A percentile compares a stretch with the other conserved stretches of the same genome.
Evolutionary conservation across 179 eudicot genomes (phyloP).

Genomic region (Silene noctiflora): DNA sequence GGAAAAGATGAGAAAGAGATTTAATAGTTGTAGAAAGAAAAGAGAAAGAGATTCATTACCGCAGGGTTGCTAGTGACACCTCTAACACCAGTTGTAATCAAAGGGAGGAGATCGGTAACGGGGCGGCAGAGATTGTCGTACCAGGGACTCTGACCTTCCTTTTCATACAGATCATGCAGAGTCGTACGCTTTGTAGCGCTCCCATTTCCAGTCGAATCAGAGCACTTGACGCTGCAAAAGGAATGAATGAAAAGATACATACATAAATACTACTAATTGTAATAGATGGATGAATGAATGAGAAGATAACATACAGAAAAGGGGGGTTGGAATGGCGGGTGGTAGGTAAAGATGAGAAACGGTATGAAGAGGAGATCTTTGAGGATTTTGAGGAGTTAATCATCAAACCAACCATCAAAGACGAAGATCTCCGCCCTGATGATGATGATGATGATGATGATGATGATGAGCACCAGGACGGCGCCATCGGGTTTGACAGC

Average conservation of each 20-base stretch:
- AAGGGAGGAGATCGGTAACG: slow-evolving; percentile 85
- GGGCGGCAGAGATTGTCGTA: slow-evolving; percentile 95
- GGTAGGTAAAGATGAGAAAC: slow-evolving; percentile 19
- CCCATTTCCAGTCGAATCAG: slow-evolving; percentile 62
- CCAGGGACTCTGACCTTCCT: slow-evolving; percentile 96
- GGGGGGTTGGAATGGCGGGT: slow-evolving; percentile 19
- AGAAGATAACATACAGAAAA: slow-evolving; percentile 18
- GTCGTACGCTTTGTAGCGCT: slow-evolving; percentile 54
- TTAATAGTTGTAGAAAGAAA: background rate
- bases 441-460: background rate
- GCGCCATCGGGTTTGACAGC: slow-evolving; percentile 22
- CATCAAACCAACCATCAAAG: slow-evolving; percentile 3
- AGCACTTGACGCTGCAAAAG: slow-evolving; percentile 51
- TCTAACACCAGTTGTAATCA: slow-evolving; percentile 76
- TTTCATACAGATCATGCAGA: slow-evolving; percentile 86
- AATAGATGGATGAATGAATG: background rate
- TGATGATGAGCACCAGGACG: background rate
- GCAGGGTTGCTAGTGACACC: slow-evolving; percentile 99
- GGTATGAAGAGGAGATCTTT: slow-evolving; percentile 18
- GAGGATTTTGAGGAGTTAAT: background rate
- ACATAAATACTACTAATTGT: too few species aligned
- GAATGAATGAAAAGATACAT: too few species aligned
- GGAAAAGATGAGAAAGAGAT: background rate
- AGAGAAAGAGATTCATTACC: slow-evolving; percentile 38
- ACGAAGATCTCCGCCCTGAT: background rate